phyloP scores from a whole-genome alignment of 768 basidiomycete genomes.

The Leccinum fibrillosum region DNA sequence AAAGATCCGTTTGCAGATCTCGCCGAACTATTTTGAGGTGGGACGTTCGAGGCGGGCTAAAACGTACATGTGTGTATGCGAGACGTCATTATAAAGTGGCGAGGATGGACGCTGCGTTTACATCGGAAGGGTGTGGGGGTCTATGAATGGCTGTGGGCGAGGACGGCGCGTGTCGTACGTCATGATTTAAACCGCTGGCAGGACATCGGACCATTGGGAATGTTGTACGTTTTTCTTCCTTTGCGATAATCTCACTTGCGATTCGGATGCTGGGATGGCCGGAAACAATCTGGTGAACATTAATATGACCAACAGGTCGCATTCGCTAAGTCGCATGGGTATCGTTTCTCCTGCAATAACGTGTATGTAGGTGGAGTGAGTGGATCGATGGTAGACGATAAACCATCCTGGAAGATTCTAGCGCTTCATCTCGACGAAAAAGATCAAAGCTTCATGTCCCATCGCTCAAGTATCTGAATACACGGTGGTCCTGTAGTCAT shows the following conservation, averaged over 20 bases:
- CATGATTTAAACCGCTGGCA: background rate
- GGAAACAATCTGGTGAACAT: background rate
- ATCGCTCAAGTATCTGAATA: too few relatives aligned
- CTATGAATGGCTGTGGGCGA: background rate
- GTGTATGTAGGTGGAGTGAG: too few relatives aligned
- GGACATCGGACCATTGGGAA: background rate
- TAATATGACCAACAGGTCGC: background rate
- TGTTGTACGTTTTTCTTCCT: slow-evolving; percentile 8
- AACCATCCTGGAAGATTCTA: too few relatives aligned
- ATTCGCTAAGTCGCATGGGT: background rate
- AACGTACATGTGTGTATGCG: background rate
- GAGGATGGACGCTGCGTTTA: slow-evolving; percentile 3
- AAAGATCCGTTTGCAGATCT: slow-evolving; percentile 89
- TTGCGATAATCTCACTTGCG: slow-evolving; percentile 9
- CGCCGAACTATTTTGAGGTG: slow-evolving; percentile 61
- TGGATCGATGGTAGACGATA: too few relatives aligned
- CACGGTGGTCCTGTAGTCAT: background rate
- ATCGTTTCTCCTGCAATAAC: background rate
- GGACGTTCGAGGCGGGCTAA: background rate
- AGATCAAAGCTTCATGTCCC: background rate
- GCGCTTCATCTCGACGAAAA: background rate
- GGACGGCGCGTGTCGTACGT: background rate
- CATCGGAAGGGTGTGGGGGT: background rate
- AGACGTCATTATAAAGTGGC: background rate
- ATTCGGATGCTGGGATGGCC: background rate